A percentile compares a stretch with the other conserved stretches of the same genome.
phyloP scores from a whole-genome alignment of 495 filamentous ascomycete genomes.

The Penicillium taxi region DNA sequence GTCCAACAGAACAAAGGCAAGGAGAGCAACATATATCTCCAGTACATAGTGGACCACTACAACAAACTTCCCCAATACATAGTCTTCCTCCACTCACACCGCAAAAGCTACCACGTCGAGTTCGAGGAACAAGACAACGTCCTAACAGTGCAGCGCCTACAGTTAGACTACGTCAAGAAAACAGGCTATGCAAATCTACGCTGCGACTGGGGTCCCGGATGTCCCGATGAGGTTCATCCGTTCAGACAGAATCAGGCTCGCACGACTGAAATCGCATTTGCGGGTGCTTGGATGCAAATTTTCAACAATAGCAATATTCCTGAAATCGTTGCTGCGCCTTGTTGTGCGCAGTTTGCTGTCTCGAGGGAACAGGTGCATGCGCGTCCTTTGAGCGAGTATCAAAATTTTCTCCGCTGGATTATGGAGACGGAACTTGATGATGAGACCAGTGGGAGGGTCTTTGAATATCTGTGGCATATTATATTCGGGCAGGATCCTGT shows the following conservation, averaged over 20 bases:
- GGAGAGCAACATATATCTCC: constrained; percentile 43
- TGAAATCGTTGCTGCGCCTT: constrained; percentile 42
- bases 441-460: constrained; percentile 50
- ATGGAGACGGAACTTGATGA: constrained; percentile 50
- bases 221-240: constrained; percentile 35
- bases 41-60: constrained; percentile 47
- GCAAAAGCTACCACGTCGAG: constrained; percentile 35
- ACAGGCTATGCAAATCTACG: constrained; percentile 44
- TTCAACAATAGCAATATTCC: constrained; percentile 42
- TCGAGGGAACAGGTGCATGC: constrained; percentile 42
- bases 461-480: constrained; percentile 71
- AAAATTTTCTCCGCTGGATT: constrained; percentile 51
- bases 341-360: constrained; percentile 68
- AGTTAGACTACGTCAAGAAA: constrained; percentile 32
- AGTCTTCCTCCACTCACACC: constrained; percentile 45
- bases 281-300: constrained; percentile 33
- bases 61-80: constrained; percentile 37
- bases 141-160: constrained; percentile 28
- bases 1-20: constrained; percentile 41
- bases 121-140: constrained; percentile 38
- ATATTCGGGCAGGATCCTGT: constrained; percentile 42
- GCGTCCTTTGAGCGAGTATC: constrained; percentile 46
- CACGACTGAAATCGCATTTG: constrained; percentile 21
- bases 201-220: constrained; percentile 40
- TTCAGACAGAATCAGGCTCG: constrained; percentile 18